Base-by-base conservation (phyloP, 805 yeast species). In the Scheffersomyces lignosus region DNA sequence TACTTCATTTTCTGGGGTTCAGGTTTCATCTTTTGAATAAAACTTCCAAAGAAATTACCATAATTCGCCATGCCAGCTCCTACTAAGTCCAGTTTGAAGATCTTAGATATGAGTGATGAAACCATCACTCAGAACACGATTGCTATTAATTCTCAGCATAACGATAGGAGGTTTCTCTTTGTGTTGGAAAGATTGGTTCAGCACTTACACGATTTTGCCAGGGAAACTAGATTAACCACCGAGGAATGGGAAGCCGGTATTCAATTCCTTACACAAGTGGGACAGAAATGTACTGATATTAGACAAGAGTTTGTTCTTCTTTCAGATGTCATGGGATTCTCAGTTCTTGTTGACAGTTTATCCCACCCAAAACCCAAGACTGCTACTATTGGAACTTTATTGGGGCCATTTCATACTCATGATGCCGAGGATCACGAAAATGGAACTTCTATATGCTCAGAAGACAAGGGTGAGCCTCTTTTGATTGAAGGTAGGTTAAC, bases 321-420 rank as follows among this genome's bases (percentile, higher is more conserved):
- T 25, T 41, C 48, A 9, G 56, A 51, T 28, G 41, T 49, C 6
- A 38, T 49, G 30, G 56, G 54, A 2, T 31, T 51, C 23, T 48
- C 52, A 1, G 54, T 51, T 12, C 39, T 51, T 25, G 56, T 51
- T 12, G 56, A 51, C 27, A 40, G 43, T 12, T 29, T 51, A 13
- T 48, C 53, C 9, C 48, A 51, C 31, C 56, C 56, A 12, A 51
- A 51, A 33, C 56, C 56, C n/a, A 31, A 36, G 10, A 29, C 31
- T 15, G 56, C 56, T 14, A 51, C 56, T 10, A 33, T 47, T 17
- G 56, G 56, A 7, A 51, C 56, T 10, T 38, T 51, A 26, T 38
- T 51, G 31, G 54, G 56, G 4, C 56, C 56, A 27, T 51, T 51
- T 39, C 56, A 51, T 27, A 51, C 56, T 4, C 56, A 51, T 33